Evolutionary conservation across 345 rosid species (phyloP).

Genomic region (Brassica carinata): DNA sequence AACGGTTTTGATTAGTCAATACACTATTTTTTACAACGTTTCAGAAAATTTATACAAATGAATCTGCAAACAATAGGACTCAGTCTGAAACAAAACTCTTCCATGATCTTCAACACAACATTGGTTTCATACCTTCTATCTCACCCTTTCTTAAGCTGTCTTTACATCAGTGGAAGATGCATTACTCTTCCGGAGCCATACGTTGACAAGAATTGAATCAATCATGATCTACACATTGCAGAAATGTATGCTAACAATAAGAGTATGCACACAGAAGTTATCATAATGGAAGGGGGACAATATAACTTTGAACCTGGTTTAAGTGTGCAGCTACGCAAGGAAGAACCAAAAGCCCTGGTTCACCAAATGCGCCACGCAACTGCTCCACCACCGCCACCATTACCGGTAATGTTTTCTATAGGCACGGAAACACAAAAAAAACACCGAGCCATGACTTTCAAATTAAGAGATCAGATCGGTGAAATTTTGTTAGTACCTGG

Average conservation of each 20-base stretch:
- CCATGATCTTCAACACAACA: conserved; percentile 6
- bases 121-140: background rate
- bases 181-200: conserved; percentile 25
- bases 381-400: conserved; percentile 89
- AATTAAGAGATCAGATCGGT: background rate
- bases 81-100: background rate
- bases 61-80: background rate
- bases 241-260: background rate
- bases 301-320: conserved; percentile 55
- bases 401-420: conserved; percentile 85
- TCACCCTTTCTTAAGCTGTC: conserved; percentile 17
- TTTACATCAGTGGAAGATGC: conserved; percentile 20
- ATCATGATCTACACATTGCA: conserved; percentile 35
- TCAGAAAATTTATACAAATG: conserved; percentile 12
- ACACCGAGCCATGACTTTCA: background rate
- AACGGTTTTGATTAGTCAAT: background rate
- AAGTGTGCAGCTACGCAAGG: conserved; percentile 94
- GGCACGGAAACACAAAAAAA: background rate
- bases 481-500: conserved; percentile 51
- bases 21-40: conserved; percentile 5
- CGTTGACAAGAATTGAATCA: conserved; percentile 39
- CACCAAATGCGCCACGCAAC: conserved; percentile 82
- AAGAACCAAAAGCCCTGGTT: conserved; percentile 83
- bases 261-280: background rate
- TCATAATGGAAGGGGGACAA: background rate